A percentile compares a stretch with the other conserved stretches of the same genome.
Evolutionary conservation across 2,329 filamentous ascomycete species (phyloP).

Genomic region (Colletotrichum musicola): DNA sequence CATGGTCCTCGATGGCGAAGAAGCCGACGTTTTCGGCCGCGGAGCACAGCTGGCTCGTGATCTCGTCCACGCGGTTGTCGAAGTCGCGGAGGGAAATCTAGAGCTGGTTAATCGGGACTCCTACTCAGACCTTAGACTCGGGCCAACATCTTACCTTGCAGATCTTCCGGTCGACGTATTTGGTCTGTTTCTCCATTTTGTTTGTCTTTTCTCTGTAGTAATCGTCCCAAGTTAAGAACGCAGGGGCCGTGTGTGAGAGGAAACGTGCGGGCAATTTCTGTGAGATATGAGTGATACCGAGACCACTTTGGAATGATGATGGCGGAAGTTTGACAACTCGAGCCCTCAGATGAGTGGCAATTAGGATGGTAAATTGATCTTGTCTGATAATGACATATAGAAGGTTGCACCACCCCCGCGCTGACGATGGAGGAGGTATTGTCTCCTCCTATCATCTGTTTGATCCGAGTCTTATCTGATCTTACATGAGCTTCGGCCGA

Average conservation of each 20-base stretch:
- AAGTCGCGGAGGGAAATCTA: conserved; percentile 68
- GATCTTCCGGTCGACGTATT: conserved; percentile 24
- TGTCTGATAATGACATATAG: too few species aligned
- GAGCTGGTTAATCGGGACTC: not conserved
- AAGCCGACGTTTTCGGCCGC: conserved; percentile 72
- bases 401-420: too few species aligned
- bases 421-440: not conserved
- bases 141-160: not conserved
- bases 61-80: conserved; percentile 63
- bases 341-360: too few species aligned
- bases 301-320: too few species aligned
- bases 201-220: not conserved
- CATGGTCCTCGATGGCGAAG: conserved; percentile 69
- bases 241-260: not conserved
- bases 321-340: too few species aligned
- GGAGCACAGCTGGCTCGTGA: conserved; percentile 63
- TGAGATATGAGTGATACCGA: too few species aligned
- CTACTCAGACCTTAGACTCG: not conserved
- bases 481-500: not conserved
- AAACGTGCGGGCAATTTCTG: too few species aligned
- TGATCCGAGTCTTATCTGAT: not conserved
- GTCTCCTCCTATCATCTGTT: not conserved
- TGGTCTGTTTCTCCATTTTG: conserved; percentile 20
- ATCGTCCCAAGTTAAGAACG: not conserved
- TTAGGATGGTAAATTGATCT: too few species aligned